Base-by-base conservation (phyloP, 495 filamentous ascomycete genomes). In the Massariosphaeria phaeospora region DNA sequence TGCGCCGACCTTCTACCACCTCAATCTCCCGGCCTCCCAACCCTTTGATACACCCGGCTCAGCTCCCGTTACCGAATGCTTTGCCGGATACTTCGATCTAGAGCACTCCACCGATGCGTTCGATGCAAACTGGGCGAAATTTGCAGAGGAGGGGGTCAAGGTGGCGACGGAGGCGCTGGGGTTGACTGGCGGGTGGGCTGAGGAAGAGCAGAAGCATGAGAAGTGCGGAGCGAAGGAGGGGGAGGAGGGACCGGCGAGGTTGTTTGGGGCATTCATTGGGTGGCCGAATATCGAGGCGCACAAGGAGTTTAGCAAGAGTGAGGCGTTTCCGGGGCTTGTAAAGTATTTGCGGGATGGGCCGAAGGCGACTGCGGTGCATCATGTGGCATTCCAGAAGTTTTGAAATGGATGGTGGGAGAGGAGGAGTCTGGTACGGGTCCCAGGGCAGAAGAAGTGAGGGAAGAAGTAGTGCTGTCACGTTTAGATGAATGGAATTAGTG, bases 281-380 rank as follows among this genome's bases (percentile, higher is more conserved):
- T 85, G 81, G 80, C 69, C 73, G 18, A 78, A 70, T 54, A 65
- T 76, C 9, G 78, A 83, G 30, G 69, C 67, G 50, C 79, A 83
- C 64, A 62, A 67, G 66, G 52, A 64, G 52, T 75, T 70, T 21
- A 72, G 74, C 46, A 69, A 73, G 48, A 73, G 72, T 12, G 59
- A 74, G 45, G 67, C 62, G 17, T 84, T 83, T 58, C 54, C 47
- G 9, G 26, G 21, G 11, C 31, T 56, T 4, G 29, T 63, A 1
- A 0, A 8, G 44, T 23, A 27, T 41, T 39, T 59, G 55, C 59
- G 61, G 51, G 55, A 51, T 10, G 61, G 61, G 44, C 45, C 51
- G 15, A 47, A 34, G 44, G 44, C 11, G 30, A 21, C 48, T 17
- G 29, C 52, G 33, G 49, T 63, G 29, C 25, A 23, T 33, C 46